Evolutionary conservation across 495 filamentous ascomycete genomes (phyloP).

Genomic region (Tuber brumale): DNA sequence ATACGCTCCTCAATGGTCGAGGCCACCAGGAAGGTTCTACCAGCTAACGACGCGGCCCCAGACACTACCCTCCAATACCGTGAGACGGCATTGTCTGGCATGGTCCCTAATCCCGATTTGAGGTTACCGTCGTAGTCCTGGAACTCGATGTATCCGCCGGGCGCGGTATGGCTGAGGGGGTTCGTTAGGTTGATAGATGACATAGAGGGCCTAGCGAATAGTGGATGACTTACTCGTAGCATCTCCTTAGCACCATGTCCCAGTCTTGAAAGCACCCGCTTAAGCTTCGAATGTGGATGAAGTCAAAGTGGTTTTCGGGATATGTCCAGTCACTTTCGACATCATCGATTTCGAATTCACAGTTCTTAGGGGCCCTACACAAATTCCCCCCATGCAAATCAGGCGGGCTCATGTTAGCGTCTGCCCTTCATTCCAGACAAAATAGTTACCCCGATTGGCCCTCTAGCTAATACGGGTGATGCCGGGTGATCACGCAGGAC

Average conservation of each 20-base stretch:
- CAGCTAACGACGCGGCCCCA: conserved; percentile 6
- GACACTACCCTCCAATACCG: conserved; percentile 16
- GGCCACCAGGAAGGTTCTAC: conserved; percentile 16
- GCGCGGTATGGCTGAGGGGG: conserved; percentile 49
- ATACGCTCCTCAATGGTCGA: conserved; percentile 17
- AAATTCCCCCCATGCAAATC: background rate
- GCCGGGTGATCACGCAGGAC: background rate
- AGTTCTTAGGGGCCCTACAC: conserved; percentile 48
- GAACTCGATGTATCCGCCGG: conserved; percentile 62
- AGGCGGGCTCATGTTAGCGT: too few species aligned
- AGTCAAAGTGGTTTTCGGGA: conserved; percentile 54
- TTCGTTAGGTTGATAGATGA: background rate
- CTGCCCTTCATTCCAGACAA: background rate
- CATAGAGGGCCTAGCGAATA: background rate
- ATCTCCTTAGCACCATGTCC: conserved; percentile 46
- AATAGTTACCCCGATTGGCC: background rate
- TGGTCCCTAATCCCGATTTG: conserved; percentile 8
- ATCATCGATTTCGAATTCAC: conserved; percentile 59
- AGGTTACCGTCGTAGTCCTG: conserved; percentile 44
- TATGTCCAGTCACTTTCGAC: conserved; percentile 55
- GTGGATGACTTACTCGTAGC: conserved; percentile 38
- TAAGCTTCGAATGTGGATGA: conserved; percentile 54
- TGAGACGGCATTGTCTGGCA: conserved; percentile 11
- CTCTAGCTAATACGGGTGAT: background rate
- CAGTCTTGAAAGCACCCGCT: conserved; percentile 55